Conservation (phyloP, 75 land plant genomes). For the Selaginella tamariscina region DNA sequence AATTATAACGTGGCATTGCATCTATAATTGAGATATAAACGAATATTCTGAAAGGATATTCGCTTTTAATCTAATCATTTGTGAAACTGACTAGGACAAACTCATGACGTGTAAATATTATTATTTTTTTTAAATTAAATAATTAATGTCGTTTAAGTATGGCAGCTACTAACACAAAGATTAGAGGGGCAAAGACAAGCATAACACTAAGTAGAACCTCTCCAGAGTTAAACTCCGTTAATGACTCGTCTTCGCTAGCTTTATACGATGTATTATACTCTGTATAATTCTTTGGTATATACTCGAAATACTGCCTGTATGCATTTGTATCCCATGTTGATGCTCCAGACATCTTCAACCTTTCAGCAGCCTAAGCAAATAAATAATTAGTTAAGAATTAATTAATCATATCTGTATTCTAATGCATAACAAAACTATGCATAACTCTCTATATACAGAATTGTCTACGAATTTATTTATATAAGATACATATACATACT, state of each 20-base stretch:
- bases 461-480: no score
- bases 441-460: no score
- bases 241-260: background rate
- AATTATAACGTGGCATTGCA: no score
- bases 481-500: no score
- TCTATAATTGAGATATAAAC: no score
- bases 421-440: background rate
- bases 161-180: background rate
- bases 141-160: background rate
- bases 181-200: background rate
- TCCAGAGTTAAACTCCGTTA: background rate
- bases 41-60: no score
- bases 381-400: no score
- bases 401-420: background rate
- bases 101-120: no score
- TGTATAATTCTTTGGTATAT: background rate
- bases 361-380: background rate
- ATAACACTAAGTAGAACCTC: background rate
- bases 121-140: no score
- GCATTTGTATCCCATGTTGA: background rate
- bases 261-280: background rate
- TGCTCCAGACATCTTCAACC: background rate
- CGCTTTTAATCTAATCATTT: no score
- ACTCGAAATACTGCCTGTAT: background rate
- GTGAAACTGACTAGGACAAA: no score